phyloP scores from a whole-genome alignment of 83 land plant genomes.

The Thuja plicata region DNA sequence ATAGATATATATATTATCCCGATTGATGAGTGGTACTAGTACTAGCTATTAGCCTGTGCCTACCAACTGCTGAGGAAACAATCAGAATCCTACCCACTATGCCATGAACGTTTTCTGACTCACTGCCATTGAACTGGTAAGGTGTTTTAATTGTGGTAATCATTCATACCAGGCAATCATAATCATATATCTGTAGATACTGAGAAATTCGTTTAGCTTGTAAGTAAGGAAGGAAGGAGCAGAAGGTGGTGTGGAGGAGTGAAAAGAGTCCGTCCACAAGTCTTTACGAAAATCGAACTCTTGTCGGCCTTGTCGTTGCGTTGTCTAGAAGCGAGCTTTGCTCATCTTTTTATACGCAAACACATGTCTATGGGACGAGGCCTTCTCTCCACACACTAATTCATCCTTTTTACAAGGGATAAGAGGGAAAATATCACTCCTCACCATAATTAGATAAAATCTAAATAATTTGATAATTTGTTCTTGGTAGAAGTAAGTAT shows the following conservation, averaged over 20 bases:
- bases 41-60: no score
- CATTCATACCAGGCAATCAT: not conserved
- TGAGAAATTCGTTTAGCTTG: not conserved
- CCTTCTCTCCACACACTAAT: not conserved
- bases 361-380: not conserved
- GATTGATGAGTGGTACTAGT: not conserved
- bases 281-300: not conserved
- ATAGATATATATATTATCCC: not conserved
- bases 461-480: no score
- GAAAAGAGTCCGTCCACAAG: not conserved
- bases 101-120: not conserved
- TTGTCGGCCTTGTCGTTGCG: not conserved
- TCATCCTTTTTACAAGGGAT: no score
- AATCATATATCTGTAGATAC: not conserved
- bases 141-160: not conserved
- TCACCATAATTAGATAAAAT: no score
- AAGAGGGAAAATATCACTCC: no score
- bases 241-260: not conserved
- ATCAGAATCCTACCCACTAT: not conserved
- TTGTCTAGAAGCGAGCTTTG: constrained; percentile 9
- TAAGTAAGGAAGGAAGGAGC: not conserved
- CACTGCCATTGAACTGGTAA: not conserved
- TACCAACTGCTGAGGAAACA: not conserved
- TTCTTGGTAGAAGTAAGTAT: no score
- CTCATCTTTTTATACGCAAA: not conserved